These are phyloP conservation scores for Colletotrichum sansevieriae DNA, from an alignment of 2,329 filamentous ascomycete species.

Conservation along the genomic window DNA sequence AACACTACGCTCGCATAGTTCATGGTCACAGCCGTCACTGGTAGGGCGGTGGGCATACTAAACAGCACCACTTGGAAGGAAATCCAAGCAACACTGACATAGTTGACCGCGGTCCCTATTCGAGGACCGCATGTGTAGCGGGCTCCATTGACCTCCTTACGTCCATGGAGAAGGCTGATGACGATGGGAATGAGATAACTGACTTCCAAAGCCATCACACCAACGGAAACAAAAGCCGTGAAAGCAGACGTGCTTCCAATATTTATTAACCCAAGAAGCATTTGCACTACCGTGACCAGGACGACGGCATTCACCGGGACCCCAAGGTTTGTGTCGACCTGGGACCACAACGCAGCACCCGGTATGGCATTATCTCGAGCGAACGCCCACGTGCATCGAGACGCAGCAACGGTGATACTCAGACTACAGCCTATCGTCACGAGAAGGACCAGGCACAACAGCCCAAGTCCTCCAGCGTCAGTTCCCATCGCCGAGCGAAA, in stretches of 20 bases:
- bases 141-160: slow-evolving; percentile 68
- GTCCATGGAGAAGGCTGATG: slow-evolving; percentile 71
- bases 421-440: slow-evolving; percentile 76
- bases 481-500: slow-evolving; percentile 72
- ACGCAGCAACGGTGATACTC: slow-evolving; percentile 76
- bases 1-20: slow-evolving; percentile 83
- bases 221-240: slow-evolving; percentile 77
- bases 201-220: slow-evolving; percentile 76
- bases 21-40: slow-evolving; percentile 69
- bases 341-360: slow-evolving; percentile 70
- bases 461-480: slow-evolving; percentile 71
- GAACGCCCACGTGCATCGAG: slow-evolving; percentile 77
- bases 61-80: slow-evolving; percentile 77
- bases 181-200: slow-evolving; percentile 77
- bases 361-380: slow-evolving; percentile 78
- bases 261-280: slow-evolving; percentile 75
- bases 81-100: slow-evolving; percentile 74
- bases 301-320: slow-evolving; percentile 80
- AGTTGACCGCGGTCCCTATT: slow-evolving; percentile 72
- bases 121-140: slow-evolving; percentile 70
- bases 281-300: slow-evolving; percentile 74
- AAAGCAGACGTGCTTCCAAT: slow-evolving; percentile 77
- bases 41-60: slow-evolving; percentile 76
- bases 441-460: slow-evolving; percentile 74
- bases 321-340: slow-evolving; percentile 71